These are phyloP conservation scores for Aspergillus thermomutatus DNA, from an alignment of 2,329 filamentous ascomycete species.

Conservation along the genomic window DNA sequence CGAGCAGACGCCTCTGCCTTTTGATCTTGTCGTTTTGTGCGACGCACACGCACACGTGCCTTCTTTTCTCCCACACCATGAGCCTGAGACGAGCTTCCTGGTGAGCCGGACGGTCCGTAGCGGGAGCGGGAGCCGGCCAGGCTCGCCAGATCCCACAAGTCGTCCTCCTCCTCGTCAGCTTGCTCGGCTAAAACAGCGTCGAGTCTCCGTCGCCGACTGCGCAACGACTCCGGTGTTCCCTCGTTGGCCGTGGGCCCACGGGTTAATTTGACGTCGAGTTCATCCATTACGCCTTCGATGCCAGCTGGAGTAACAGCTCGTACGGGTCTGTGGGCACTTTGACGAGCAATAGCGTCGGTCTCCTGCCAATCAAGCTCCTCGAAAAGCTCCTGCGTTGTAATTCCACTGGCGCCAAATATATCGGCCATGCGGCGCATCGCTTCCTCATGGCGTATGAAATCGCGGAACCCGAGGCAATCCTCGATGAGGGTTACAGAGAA, in stretches of 20 bases:
- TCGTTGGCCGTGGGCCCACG: constrained; percentile 8
- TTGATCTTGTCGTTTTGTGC: constrained; percentile 22
- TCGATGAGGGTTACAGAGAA: constrained; percentile 82
- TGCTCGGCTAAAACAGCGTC: constrained; percentile 11
- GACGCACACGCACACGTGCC: constrained; percentile 24
- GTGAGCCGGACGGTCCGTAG: constrained; percentile 4
- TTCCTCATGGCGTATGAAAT: constrained; percentile 63
- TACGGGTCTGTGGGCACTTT: constrained; percentile 12
- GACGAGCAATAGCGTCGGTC: constrained; percentile 35
- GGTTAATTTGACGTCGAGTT: constrained; percentile 27
- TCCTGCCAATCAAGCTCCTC: constrained; percentile 43
- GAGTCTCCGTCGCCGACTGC: constrained; percentile 7
- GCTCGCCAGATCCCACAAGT: constrained; percentile 18
- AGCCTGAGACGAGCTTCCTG: not conserved
- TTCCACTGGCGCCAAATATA: constrained; percentile 68
- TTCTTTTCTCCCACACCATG: constrained; percentile 12
- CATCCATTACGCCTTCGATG: constrained; percentile 35
- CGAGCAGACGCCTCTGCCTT: constrained; percentile 13
- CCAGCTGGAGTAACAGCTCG: constrained; percentile 23
- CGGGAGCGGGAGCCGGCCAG: constrained; percentile 17
- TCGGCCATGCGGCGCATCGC: constrained; percentile 70
- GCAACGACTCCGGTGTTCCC: constrained; percentile 6
- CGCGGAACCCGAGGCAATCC: constrained; percentile 82
- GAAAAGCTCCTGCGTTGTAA: constrained; percentile 60
- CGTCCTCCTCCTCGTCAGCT: constrained; percentile 15